Evolutionary conservation across 1,284 basidiomycete genomes (phyloP), one percentile per base, ranked within the genome.

Genomic region (Coniferiporia sulphurascens): DNA sequence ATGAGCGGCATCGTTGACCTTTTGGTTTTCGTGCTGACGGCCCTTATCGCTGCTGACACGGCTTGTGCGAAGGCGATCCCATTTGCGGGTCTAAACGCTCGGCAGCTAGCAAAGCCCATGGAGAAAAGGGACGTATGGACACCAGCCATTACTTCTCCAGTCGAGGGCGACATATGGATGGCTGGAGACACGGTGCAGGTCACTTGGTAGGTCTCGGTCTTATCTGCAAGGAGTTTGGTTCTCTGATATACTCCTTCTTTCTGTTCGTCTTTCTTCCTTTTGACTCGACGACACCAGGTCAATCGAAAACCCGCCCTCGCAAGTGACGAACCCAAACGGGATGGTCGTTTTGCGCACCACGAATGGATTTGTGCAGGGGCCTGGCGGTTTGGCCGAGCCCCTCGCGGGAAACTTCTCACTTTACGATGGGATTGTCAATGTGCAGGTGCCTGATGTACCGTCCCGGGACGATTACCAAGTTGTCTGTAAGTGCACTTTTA

Each of bases 281-380:
- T 3, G 3, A 34, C 19, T 41, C 38, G 9, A 41, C 9, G 15
- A 41, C n/a, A 13, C 34, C 21, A 78, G 77, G 81, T 65, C 81
- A 59, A 73, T 69, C 5, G 70, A 74, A 4, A 63, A 70, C 49
- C 59, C 74, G 13, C 81, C 81, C 7, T 27, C 48, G 3, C 64
- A 80, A 34, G 76, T 84, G 64, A 82, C 81, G n/a, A 83, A 83
- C 68, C 63, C 68, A 34, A 51, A 61, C 13, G 81, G 81, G 32
- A 43, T 48, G 12, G 73, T 77, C 12, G 68, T 72, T 13, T 54
- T 59, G 32, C 52, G 60, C 32, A 64, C 52, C 32, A 41, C 21
- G 3, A 38, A 50, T 32, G 56, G 52, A n/a, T 61, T 61, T n/a
- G 52, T 62, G 34, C 34, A 44, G 13, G 61, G 61, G 12, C 32